Evolutionary conservation across 306 rosid species (phyloP).

Genomic region (Crataegus laevigata): DNA sequence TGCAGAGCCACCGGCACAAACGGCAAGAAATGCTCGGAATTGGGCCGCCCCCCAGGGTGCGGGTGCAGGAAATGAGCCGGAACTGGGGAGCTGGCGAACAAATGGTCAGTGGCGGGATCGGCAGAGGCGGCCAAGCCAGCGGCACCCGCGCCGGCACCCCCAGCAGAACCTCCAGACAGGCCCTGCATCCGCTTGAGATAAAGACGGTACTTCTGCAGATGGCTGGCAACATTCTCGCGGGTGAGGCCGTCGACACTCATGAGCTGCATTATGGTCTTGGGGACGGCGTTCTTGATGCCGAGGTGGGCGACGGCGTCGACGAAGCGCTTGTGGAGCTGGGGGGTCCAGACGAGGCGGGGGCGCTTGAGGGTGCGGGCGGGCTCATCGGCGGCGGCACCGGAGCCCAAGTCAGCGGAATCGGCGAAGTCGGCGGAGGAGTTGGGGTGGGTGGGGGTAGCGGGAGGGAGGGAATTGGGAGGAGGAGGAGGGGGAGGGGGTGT

Average conservation of each 20-base stretch:
- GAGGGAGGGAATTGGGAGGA: conserved; percentile 29
- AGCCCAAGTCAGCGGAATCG: conserved; percentile 77
- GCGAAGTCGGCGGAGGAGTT: conserved; percentile 75
- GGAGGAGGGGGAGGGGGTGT: conserved; percentile 13
- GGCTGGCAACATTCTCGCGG: conserved; percentile 91
- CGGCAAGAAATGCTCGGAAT: conserved; percentile 84
- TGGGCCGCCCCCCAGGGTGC: conserved; percentile 30
- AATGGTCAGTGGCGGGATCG: conserved; percentile 81
- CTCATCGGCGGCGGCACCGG: conserved; percentile 81
- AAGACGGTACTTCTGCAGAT: conserved; percentile 88
- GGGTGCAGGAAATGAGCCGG: conserved; percentile 85
- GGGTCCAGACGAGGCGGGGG: conserved; percentile 95
- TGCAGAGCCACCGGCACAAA: conserved; percentile 72
- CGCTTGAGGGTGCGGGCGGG: conserved; percentile 93
- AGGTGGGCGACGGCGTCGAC: conserved; percentile 94
- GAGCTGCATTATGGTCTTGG: conserved; percentile 99
- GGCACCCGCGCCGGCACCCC: conserved; percentile 25
- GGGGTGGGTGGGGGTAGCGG: conserved; percentile 41
- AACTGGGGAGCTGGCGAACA: conserved; percentile 84
- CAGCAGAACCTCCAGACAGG: conserved; percentile 33
- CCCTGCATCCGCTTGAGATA: conserved; percentile 97
- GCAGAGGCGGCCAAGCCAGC: conserved; percentile 24
- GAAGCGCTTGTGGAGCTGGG: conserved; percentile 91
- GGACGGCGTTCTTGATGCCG: conserved; percentile 93
- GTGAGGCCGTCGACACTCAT: conserved; percentile 99